A percentile compares a stretch with the other conserved stretches of the same genome.
These are phyloP conservation scores for Aureoboletus auriporus DNA, from an alignment of 768 basidiomycete species.

Conservation along the genomic window DNA sequence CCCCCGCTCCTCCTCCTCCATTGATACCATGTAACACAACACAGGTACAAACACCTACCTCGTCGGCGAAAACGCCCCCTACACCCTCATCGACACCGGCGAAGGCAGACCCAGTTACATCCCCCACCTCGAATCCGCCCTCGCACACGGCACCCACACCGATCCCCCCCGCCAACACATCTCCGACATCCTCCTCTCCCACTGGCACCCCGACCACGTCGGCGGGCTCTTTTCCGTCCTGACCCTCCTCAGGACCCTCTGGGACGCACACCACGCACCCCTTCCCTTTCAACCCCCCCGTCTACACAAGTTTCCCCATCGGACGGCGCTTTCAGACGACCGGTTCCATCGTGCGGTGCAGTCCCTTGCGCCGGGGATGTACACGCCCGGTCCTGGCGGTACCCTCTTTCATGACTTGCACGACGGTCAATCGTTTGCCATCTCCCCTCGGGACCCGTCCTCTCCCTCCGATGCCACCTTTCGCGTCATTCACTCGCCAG, in stretches of 20 bases:
- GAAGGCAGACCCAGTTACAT: slow-evolving; percentile 70
- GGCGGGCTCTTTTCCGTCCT: slow-evolving; percentile 74
- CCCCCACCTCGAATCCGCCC: slow-evolving; percentile 57
- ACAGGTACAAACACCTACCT: slow-evolving; percentile 95
- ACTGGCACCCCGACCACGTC: slow-evolving; percentile 87
- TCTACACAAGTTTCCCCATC: slow-evolving; percentile 67
- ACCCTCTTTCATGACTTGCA: slow-evolving; percentile 52
- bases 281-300: slow-evolving; percentile 60
- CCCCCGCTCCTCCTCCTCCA: not conserved
- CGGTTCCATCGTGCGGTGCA: slow-evolving; percentile 35
- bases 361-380: slow-evolving; percentile 39
- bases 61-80: slow-evolving; percentile 65
- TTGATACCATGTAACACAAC: too few relatives aligned
- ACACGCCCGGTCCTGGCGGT: slow-evolving; percentile 41
- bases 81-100: slow-evolving; percentile 79
- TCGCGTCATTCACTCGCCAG: slow-evolving; percentile 78
- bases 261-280: slow-evolving; percentile 46
- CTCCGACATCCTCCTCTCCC: slow-evolving; percentile 89
- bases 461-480: slow-evolving; percentile 31
- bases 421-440: slow-evolving; percentile 49
- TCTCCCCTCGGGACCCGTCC: slow-evolving; percentile 17
- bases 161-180: slow-evolving; percentile 37
- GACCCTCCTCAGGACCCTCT: slow-evolving; percentile 56
- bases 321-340: slow-evolving; percentile 25
- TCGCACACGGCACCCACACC: slow-evolving; percentile 38